These are phyloP conservation scores for Verticillium nonalfalfae DNA, from an alignment of 2,329 filamentous ascomycete species.

Conservation along the genomic window DNA sequence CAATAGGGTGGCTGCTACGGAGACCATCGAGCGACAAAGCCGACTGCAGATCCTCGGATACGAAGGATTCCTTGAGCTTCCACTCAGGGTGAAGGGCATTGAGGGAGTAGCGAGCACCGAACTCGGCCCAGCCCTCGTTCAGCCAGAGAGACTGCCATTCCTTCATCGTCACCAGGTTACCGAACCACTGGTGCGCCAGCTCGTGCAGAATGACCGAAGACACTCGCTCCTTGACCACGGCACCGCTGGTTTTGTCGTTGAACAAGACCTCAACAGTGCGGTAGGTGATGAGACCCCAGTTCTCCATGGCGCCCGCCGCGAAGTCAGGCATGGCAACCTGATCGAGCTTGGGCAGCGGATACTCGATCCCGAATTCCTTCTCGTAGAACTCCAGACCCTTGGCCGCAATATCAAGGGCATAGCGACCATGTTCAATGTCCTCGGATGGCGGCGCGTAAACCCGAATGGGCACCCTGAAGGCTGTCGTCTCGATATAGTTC, in stretches of 20 bases:
- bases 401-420: slow-evolving; percentile 84
- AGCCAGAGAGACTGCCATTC: slow-evolving; percentile 98
- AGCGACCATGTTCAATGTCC: slow-evolving; percentile 84
- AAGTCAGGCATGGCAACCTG: slow-evolving; percentile 97
- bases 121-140: slow-evolving; percentile 79
- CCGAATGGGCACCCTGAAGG: slow-evolving; percentile 84
- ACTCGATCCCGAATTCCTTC: slow-evolving; percentile 82
- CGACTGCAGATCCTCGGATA: slow-evolving; percentile 85
- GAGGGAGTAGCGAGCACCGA: slow-evolving; percentile 59
- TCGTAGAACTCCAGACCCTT: slow-evolving; percentile 92
- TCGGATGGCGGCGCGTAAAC: slow-evolving; percentile 91
- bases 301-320: slow-evolving; percentile 80
- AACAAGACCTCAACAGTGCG: slow-evolving; percentile 85
- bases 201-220: slow-evolving; percentile 97
- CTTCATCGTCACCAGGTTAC: slow-evolving; percentile 95
- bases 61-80: slow-evolving; percentile 96
- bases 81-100: slow-evolving; percentile 95
- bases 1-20: slow-evolving; percentile 91
- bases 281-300: slow-evolving; percentile 95
- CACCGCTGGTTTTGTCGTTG: slow-evolving; percentile 86
- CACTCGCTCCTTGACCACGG: slow-evolving; percentile 84
- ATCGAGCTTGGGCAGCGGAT: slow-evolving; percentile 90
- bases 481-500: slow-evolving; percentile 86
- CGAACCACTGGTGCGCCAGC: slow-evolving; percentile 96
- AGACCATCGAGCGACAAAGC: slow-evolving; percentile 84